Evolutionary conservation across 106 monocot species (phyloP), one percentile per base, ranked within the genome.

Genomic region (Apostasia shenzhenica): DNA sequence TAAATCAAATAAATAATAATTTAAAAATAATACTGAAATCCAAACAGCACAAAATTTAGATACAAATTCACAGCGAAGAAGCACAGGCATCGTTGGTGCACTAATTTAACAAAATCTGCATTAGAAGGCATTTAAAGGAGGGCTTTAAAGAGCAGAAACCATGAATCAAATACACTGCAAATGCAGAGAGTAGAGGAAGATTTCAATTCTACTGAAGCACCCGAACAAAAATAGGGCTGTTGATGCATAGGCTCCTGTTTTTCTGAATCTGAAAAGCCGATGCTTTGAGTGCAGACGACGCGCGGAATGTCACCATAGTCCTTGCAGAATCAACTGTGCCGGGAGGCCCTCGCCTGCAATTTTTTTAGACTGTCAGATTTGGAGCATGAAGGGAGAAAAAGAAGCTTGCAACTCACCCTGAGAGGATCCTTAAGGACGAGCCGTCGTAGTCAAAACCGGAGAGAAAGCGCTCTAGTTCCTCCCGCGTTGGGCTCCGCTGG

Each of bases 381-480:
- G 3, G 2, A 41, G 14, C 9, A 44, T 45, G 8, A n/a, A 41
- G 26, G 51, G 4, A 50, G 6, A 13, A 38, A 39, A 42, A 4
- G 44, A 69, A 26, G 26, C 26, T 26, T 14, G 52, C 42, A 46
- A 57, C 54, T 81, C 26, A 91, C 95, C 86, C 82, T 5, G 57
- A 0, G 67, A 85, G 55, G 51, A 63, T 60, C 48, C 86, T 73
- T 13, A 89, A 84, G 48, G 76, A 49, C 1, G 88, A 74, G 14
- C 78, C 74, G 70, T 89, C 89, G 63, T 60, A 89, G 52, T 89
- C 87, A 67, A 75, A 79, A 65, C 95, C 91, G 57, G 60, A 74
- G n/a, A 95, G 74, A 48, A 88, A 78, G 50, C 91, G 88, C 67
- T 92, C 95, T 37, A 95, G 62, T 59, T 89, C 86, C 44, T 92